These are phyloP conservation scores for Chenopodium berlandieri DNA, from an alignment of 148 eudicot species.

Conservation along the genomic window DNA sequence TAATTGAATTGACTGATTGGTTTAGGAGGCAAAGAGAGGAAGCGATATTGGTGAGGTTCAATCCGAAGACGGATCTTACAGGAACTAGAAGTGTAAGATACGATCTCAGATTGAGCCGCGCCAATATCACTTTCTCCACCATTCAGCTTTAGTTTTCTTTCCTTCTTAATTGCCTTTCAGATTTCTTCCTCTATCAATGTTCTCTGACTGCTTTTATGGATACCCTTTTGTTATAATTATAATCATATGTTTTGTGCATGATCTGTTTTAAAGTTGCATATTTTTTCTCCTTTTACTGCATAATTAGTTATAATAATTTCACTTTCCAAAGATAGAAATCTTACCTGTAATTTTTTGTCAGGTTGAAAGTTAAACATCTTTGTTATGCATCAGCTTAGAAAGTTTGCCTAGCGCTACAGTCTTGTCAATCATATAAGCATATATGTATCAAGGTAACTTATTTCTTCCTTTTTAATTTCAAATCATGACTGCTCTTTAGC, in stretches of 20 bases:
- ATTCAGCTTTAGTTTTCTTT: background rate
- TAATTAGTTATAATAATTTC: background rate
- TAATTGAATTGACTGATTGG: background rate
- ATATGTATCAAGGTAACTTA: background rate
- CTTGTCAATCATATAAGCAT: background rate
- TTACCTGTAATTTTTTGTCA: background rate
- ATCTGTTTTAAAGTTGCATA: background rate
- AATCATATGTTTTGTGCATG: background rate
- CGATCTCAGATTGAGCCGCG: constrained; percentile 99
- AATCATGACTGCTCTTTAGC: background rate
- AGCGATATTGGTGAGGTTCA: constrained; percentile 98
- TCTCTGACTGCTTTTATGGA: background rate
- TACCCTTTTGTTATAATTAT: background rate
- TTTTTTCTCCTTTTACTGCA: background rate
- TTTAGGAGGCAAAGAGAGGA: constrained; percentile 25
- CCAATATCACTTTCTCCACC: constrained; percentile 78
- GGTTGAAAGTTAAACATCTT: constrained; percentile 1
- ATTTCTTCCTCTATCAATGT: background rate
- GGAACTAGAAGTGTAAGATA: constrained; percentile 29
- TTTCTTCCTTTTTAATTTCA: background rate
- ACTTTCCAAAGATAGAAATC: background rate
- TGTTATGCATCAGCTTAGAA: background rate
- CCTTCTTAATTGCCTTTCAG: background rate
- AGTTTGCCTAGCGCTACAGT: background rate
- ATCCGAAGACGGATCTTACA: constrained; percentile 86